These are phyloP conservation scores for Phylloporus arenicola DNA, from an alignment of 768 basidiomycete genomes.

Conservation along the genomic window DNA sequence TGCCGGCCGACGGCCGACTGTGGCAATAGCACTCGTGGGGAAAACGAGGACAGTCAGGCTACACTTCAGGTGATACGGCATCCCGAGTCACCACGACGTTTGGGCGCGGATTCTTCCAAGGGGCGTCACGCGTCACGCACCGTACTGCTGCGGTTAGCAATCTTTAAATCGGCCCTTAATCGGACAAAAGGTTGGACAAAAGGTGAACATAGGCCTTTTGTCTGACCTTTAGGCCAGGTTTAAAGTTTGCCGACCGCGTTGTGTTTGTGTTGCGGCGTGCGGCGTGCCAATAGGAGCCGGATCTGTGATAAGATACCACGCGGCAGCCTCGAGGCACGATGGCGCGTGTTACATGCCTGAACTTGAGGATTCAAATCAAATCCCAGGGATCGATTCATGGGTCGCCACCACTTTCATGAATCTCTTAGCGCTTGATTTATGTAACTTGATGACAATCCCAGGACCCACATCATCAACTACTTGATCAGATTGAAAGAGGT, in stretches of 20 bases:
- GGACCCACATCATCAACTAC: no score
- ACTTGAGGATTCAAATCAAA: no score
- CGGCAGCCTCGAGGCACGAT: constrained; percentile 16
- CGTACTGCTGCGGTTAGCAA: neutral
- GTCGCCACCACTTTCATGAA: neutral
- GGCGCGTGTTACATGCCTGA: neutral
- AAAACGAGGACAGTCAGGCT: neutral
- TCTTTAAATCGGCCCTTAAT: no score
- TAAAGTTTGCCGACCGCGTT: no score
- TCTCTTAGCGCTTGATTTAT: neutral
- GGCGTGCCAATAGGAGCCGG: neutral
- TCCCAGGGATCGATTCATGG: neutral
- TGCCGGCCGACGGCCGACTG: neutral
- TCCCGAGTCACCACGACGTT: neutral
- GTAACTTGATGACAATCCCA: neutral
- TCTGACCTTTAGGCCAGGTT: no score
- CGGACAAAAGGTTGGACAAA: no score
- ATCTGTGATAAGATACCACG: neutral
- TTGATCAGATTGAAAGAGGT: neutral
- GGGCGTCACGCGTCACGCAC: neutral
- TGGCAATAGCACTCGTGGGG: neutral
- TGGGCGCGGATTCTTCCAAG: neutral
- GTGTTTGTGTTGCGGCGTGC: neutral
- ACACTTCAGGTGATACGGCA: neutral
- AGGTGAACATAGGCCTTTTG: no score